A percentile compares a stretch with the other conserved stretches of the same genome.
Evolutionary conservation across 2,329 filamentous ascomycete genomes (phyloP).

Genomic region (Hypoxylon sp.): DNA sequence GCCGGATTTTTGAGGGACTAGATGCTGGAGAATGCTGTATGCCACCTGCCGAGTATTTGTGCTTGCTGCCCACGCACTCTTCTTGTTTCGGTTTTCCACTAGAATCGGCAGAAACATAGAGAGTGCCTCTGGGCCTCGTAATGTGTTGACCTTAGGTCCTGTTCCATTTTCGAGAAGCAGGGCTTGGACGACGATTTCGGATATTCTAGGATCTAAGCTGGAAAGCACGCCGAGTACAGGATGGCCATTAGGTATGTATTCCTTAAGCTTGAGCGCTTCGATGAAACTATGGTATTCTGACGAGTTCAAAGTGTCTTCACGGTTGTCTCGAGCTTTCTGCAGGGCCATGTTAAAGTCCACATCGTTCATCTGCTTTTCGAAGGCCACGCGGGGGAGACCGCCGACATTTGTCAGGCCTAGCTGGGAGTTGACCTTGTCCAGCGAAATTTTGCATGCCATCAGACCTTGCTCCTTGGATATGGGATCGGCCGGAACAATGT

Average conservation of each 20-base stretch:
- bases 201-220: constrained; percentile 49
- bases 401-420: constrained; percentile 40
- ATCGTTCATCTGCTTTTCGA: constrained; percentile 39
- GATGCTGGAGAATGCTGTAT: constrained; percentile 47
- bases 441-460: constrained; percentile 49
- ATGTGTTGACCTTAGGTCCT: constrained; percentile 2
- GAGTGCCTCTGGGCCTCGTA: constrained; percentile 40
- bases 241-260: constrained; percentile 41
- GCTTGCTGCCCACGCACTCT: constrained; percentile 52
- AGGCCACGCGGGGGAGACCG: constrained; percentile 43
- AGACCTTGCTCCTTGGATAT: constrained; percentile 24
- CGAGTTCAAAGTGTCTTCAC: constrained; percentile 41
- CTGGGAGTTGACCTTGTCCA: constrained; percentile 38
- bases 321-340: constrained; percentile 35
- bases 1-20: constrained; percentile 12
- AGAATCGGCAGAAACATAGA: constrained; percentile 52
- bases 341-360: constrained; percentile 33
- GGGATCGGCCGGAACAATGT: constrained; percentile 54
- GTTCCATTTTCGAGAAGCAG: constrained; percentile 41
- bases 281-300: constrained; percentile 38
- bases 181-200: constrained; percentile 49
- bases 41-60: constrained; percentile 47
- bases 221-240: constrained; percentile 38
- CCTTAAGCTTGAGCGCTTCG: constrained; percentile 35
- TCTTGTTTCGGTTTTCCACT: constrained; percentile 49